Evolutionary conservation across 768 basidiomycete species (phyloP).

Genomic region (Suillus subaureus): DNA sequence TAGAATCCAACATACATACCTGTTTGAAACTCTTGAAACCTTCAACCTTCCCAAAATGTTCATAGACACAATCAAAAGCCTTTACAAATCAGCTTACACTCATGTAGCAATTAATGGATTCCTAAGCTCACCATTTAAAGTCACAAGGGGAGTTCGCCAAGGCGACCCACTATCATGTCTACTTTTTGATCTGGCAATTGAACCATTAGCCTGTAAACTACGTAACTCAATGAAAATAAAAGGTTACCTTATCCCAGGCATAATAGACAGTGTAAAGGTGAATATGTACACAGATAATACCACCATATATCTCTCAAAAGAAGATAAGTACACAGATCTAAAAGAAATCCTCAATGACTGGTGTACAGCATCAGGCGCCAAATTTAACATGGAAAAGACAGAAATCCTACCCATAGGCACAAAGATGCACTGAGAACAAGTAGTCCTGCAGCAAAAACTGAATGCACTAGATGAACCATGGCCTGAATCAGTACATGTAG

Average conservation of each 20-base stretch:
- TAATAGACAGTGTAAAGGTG: constrained; percentile 19
- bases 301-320: constrained; percentile 16
- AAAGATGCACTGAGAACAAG: fast-evolving
- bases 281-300: constrained; percentile 20
- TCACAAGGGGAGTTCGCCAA: constrained; percentile 34
- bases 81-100: background rate
- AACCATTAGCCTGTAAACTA: constrained; percentile 27
- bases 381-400: constrained; percentile 27
- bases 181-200: constrained; percentile 33
- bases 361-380: constrained; percentile 16
- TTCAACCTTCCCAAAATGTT: constrained; percentile 30
- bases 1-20: constrained; percentile 35
- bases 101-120: background rate
- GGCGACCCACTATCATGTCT: constrained; percentile 38
- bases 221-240: constrained; percentile 16
- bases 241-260: background rate
- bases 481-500: constrained; percentile 5
- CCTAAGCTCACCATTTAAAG: background rate
- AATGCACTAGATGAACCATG: background rate
- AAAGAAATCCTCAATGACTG: constrained; percentile 14
- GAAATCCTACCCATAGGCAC: background rate
- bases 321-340: constrained; percentile 12
- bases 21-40: constrained; percentile 28
- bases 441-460: background rate
- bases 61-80: constrained; percentile 20